A percentile compares a stretch with the other conserved stretches of the same genome.
phyloP scores from a whole-genome alignment of 1,284 basidiomycete genomes.

The Leucoagaricus sp. region DNA sequence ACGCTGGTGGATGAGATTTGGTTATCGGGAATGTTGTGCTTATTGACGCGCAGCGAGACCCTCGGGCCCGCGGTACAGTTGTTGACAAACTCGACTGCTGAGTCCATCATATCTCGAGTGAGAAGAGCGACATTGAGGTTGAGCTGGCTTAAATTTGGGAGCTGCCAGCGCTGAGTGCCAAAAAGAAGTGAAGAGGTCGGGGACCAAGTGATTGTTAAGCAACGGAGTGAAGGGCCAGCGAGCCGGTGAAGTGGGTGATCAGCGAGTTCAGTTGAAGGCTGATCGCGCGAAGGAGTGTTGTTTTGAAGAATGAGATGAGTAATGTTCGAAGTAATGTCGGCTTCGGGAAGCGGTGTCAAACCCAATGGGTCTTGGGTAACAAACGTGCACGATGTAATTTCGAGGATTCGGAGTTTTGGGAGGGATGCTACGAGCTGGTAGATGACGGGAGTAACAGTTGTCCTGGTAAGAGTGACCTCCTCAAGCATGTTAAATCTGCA shows the following conservation, averaged over 20 bases:
- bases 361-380: constrained; percentile 16
- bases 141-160: constrained; percentile 12
- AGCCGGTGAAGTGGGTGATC: constrained; percentile 20
- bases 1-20: constrained; percentile 17
- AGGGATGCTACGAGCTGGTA: constrained; percentile 18
- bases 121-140: constrained; percentile 17
- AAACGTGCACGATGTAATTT: constrained; percentile 17
- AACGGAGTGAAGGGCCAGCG: constrained; percentile 14
- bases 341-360: constrained; percentile 8
- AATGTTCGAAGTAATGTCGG: background rate
- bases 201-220: constrained; percentile 19
- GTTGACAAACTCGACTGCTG: constrained; percentile 16
- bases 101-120: constrained; percentile 19
- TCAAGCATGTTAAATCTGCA: constrained; percentile 18
- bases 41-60: constrained; percentile 15
- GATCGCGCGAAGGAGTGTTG: constrained; percentile 16
- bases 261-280: constrained; percentile 9
- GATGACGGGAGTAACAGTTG: constrained; percentile 16
- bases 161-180: constrained; percentile 15
- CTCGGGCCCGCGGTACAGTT: constrained; percentile 15
- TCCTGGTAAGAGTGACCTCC: constrained; percentile 15
- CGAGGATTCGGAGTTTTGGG: constrained; percentile 18
- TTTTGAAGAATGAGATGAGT: constrained; percentile 15
- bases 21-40: constrained; percentile 19
- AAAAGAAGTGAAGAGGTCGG: constrained; percentile 15